Percentiles rank a stretch among this genome's conserved stretches.
These are phyloP conservation scores for rapeseed (Brassica napus) DNA, from an alignment of 345 rosid genomes.

Conservation along the genomic window Da-Ae NC_063444.1:32542501-32543000, in stretches of 20 bases:
- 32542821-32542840: constrained; percentile 55
- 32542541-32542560: constrained; percentile 86
- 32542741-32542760: not conserved
- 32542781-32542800: constrained; percentile 64
- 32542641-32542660: constrained; percentile 81
- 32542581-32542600: not conserved
- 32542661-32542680: constrained; percentile 57
- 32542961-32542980: constrained; percentile 21
- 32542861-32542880: constrained; percentile 52
- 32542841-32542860: constrained; percentile 49
- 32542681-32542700: constrained; percentile 72
- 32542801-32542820: constrained; percentile 55
- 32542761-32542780: constrained; percentile 2
- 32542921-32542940: not conserved
- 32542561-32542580: constrained; percentile 46
- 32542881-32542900: constrained; percentile 73
- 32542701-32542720: constrained; percentile 58
- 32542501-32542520: constrained; percentile 74
- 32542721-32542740: not conserved
- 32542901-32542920: constrained; percentile 47
- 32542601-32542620: constrained; percentile 1
- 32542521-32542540: constrained; percentile 84
- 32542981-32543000: constrained; percentile 88
- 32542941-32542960: not conserved
- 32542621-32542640: not conserved